Conservation (phyloP, 805 yeast species). For the Starmerella stellata region DNA sequence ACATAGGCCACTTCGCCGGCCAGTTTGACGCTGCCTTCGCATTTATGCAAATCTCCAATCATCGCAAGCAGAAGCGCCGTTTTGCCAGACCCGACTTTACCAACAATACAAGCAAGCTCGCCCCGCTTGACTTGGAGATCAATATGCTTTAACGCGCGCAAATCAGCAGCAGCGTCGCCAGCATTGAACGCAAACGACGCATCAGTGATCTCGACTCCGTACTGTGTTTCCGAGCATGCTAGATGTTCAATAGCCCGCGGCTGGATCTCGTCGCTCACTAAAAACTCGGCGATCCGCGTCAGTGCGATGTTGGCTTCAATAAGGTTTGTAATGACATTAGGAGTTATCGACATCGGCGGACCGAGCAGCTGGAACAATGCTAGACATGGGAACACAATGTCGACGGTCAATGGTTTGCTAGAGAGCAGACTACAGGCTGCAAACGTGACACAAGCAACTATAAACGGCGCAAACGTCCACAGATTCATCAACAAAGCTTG, state of each 20-base stretch:
- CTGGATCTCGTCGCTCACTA: conserved; percentile 6
- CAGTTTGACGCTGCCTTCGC: conserved; percentile 49
- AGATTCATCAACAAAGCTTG: conserved; percentile 62
- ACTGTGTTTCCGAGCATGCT: not conserved
- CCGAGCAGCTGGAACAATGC: conserved; percentile 42
- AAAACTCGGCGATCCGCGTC: conserved; percentile 9
- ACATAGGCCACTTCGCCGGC: conserved; percentile 73
- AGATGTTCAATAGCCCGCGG: not conserved
- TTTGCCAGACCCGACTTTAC: conserved; percentile 78
- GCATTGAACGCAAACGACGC: not conserved
- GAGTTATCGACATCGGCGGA: conserved; percentile 8
- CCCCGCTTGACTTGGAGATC: conserved; percentile 58
- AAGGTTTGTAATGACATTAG: conserved; percentile 4
- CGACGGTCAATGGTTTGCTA: conserved; percentile 57
- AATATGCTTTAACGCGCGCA: conserved; percentile 47
- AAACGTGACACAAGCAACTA: conserved; percentile 75
- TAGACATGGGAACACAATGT: conserved; percentile 53
- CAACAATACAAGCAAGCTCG: conserved; percentile 65
- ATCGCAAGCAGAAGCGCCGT: conserved; percentile 63
- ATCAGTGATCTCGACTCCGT: not conserved
- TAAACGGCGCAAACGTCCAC: conserved; percentile 62
- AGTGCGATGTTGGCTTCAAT: conserved; percentile 7
- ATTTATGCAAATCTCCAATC: conserved; percentile 63
- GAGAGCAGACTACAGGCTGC: conserved; percentile 50
- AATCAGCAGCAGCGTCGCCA: not conserved